phyloP scores from a whole-genome alignment of 352 stramenopile genomes.

The Globisporangium viniferum region DNA sequence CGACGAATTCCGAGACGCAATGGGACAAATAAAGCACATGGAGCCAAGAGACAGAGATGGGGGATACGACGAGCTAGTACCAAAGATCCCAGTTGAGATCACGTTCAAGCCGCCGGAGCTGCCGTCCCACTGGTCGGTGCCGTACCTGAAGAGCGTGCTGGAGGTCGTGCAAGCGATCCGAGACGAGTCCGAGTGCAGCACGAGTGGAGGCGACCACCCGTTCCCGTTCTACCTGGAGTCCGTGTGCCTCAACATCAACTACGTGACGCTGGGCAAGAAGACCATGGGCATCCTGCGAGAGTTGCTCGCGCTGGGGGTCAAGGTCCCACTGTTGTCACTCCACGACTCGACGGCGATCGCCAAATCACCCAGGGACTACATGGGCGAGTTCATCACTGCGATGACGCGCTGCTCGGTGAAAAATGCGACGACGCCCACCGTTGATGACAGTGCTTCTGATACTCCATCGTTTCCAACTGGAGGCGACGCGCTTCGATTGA shows the following conservation, averaged over 20 bases:
- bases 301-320: slow-evolving; percentile 5
- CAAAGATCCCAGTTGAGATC: slow-evolving; percentile 12
- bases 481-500: not conserved
- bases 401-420: slow-evolving; percentile 5
- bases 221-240: slow-evolving; percentile 12
- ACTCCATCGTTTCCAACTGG: not conserved
- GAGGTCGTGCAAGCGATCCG: slow-evolving; percentile 17
- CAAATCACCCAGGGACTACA: slow-evolving; percentile 3
- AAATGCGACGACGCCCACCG: not conserved
- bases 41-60: not conserved
- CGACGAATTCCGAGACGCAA: slow-evolving; percentile 11
- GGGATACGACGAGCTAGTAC: not conserved
- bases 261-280: slow-evolving; percentile 11
- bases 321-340: slow-evolving; percentile 12
- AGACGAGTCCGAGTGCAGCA: slow-evolving; percentile 13
- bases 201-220: slow-evolving; percentile 6
- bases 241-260: slow-evolving; percentile 11
- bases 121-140: slow-evolving; percentile 11
- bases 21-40: not conserved
- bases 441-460: not conserved
- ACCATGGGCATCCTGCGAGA: slow-evolving; percentile 8
- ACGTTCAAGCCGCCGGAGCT: slow-evolving; percentile 14
- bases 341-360: slow-evolving; percentile 8
- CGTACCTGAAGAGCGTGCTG: slow-evolving; percentile 18
- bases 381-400: slow-evolving; percentile 14